Conservation (phyloP, 1,284 basidiomycete species). For the Ustilago tritici region DNA sequence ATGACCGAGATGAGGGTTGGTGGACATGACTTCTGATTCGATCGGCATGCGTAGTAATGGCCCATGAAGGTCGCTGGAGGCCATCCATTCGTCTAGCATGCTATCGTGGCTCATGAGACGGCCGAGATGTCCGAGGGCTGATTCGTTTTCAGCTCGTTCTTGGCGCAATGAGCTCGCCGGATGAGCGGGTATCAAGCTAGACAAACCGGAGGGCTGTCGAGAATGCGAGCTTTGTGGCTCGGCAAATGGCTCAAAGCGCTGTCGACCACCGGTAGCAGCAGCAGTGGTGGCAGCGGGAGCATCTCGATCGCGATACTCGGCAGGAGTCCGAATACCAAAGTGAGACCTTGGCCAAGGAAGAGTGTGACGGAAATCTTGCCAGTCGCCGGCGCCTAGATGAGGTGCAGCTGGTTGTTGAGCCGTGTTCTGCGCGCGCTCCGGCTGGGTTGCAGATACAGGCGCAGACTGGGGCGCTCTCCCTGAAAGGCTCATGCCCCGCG, state of each 20-base stretch:
- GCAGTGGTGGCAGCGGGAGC: background rate
- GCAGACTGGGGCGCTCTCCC: background rate
- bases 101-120: conserved; percentile 43
- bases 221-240: background rate
- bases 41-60: conserved; percentile 36
- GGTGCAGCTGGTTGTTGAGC: background rate
- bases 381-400: background rate
- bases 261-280: background rate
- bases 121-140: conserved; percentile 43
- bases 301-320: conserved; percentile 12
- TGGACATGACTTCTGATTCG: conserved; percentile 14
- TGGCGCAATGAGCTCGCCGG: conserved; percentile 4
- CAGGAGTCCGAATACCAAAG: conserved; percentile 24
- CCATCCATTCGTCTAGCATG: conserved; percentile 40
- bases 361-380: background rate
- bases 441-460: background rate
- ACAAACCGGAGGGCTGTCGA: background rate
- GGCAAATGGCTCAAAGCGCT: conserved; percentile 27
- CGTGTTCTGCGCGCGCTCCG: background rate
- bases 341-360: conserved; percentile 20
- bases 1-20: conserved; percentile 5
- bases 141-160: conserved; percentile 28
- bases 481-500: background rate
- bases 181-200: background rate
- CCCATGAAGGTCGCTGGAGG: conserved; percentile 15